Evolutionary conservation across 2,329 filamentous ascomycete genomes (phyloP).

Genomic region (Cryphonectria nitschkei): DNA sequence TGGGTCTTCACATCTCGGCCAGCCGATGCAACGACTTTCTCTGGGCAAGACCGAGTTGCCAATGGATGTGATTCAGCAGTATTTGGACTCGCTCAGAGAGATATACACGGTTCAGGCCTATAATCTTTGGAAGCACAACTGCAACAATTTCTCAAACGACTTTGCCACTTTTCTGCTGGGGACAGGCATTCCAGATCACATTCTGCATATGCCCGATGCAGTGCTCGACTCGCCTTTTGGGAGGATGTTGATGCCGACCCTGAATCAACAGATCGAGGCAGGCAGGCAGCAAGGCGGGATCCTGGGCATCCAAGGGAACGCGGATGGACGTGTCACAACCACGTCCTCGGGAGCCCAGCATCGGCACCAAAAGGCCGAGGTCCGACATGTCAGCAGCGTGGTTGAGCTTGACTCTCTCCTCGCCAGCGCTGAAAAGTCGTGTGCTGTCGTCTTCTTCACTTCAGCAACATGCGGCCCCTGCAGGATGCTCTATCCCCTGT

Average conservation of each 20-base stretch:
- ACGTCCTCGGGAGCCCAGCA: slow-evolving; percentile 30
- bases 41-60: slow-evolving; percentile 81
- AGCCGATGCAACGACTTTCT: slow-evolving; percentile 73
- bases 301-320: slow-evolving; percentile 53
- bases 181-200: slow-evolving; percentile 84
- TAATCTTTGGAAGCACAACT: slow-evolving; percentile 89
- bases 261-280: slow-evolving; percentile 55
- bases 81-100: slow-evolving; percentile 78
- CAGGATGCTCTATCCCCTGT: slow-evolving; percentile 79
- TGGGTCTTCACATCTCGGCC: slow-evolving; percentile 84
- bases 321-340: slow-evolving; percentile 35
- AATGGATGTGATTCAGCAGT: slow-evolving; percentile 81
- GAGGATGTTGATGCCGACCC: slow-evolving; percentile 80
- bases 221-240: slow-evolving; percentile 88
- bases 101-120: slow-evolving; percentile 87
- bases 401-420: slow-evolving; percentile 65
- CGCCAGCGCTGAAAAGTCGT: slow-evolving; percentile 63
- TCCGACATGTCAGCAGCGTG: slow-evolving; percentile 64
- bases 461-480: slow-evolving; percentile 85
- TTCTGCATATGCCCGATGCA: slow-evolving; percentile 80
- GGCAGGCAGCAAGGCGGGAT: slow-evolving; percentile 52
- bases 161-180: slow-evolving; percentile 88
- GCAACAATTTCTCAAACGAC: slow-evolving; percentile 97
- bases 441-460: slow-evolving; percentile 89
- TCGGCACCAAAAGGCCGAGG: slow-evolving; percentile 46